Conservation (phyloP, 2,329 filamentous ascomycete species). For the Diplodia mutila region DNA sequence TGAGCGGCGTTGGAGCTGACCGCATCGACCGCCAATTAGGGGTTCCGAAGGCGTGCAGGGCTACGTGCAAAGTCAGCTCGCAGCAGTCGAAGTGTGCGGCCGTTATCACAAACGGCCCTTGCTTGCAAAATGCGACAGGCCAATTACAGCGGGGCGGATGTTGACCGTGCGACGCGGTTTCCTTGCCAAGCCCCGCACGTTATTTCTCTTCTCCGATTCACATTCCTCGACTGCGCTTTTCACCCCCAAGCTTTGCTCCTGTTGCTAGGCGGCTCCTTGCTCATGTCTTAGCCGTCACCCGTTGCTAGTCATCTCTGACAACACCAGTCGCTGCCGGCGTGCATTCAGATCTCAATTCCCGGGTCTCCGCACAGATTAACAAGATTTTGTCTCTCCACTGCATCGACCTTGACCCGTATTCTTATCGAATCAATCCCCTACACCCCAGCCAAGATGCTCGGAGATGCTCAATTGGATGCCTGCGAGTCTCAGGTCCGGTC, state of each 20-base stretch:
- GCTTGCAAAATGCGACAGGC: not conserved
- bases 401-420: not conserved
- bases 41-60: not conserved
- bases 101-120: not conserved
- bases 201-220: not conserved
- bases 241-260: not conserved
- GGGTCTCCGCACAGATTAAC: not conserved
- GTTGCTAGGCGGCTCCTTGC: not conserved
- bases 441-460: conserved; percentile 10
- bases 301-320: not conserved
- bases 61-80: not conserved
- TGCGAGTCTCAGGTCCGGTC: conserved; percentile 22
- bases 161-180: not conserved
- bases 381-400: not conserved
- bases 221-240: conserved; percentile 2
- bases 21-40: not conserved
- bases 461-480: conserved; percentile 23
- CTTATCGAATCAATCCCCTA: not conserved
- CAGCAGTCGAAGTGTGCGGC: not conserved
- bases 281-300: not conserved
- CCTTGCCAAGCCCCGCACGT: not conserved
- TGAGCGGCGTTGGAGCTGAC: too few relatives aligned
- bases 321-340: too few relatives aligned
- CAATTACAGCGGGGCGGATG: not conserved
- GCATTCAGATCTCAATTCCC: not conserved